Conservation (phyloP, 2,329 filamentous ascomycete species). For the Diaporthe ilicicola region DNA sequence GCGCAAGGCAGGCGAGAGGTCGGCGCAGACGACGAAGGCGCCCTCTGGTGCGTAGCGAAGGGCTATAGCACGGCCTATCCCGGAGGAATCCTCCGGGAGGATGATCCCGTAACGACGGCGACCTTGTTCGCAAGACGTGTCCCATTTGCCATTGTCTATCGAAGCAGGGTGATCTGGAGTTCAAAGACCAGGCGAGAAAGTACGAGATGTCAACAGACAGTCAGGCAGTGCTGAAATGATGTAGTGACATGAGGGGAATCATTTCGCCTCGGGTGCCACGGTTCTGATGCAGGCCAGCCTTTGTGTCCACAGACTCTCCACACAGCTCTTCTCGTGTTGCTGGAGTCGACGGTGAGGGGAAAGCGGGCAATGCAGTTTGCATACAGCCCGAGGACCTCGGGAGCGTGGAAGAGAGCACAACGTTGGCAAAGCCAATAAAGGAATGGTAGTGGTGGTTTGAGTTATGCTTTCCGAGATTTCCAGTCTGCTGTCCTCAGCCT, state of each 20-base stretch:
- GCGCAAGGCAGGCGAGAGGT: background rate
- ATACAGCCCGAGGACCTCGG: background rate
- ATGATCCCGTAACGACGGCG: constrained; percentile 11
- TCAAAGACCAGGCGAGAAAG: background rate
- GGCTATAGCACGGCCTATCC: constrained; percentile 3
- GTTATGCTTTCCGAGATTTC: too few species aligned
- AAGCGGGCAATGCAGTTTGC: background rate
- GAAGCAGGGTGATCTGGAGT: background rate
- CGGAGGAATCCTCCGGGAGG: constrained; percentile 8
- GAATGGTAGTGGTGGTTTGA: background rate
- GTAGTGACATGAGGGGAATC: background rate
- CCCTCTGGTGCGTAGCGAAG: constrained; percentile 14
- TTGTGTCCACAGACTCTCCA: background rate
- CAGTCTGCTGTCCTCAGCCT: background rate
- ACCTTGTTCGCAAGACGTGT: constrained; percentile 13
- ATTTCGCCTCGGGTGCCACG: background rate
- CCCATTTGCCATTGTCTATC: background rate
- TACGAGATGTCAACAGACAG: background rate
- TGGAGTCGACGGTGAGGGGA: constrained; percentile 8
- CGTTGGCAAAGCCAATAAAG: background rate
- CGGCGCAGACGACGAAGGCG: constrained; percentile 13
- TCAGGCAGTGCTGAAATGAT: too few species aligned
- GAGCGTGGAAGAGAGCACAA: background rate
- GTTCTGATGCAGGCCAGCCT: background rate
- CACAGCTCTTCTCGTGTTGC: background rate